phyloP scores from a whole-genome alignment of 352 stramenopile species.

The Globisporangium heterothallicum region DNA sequence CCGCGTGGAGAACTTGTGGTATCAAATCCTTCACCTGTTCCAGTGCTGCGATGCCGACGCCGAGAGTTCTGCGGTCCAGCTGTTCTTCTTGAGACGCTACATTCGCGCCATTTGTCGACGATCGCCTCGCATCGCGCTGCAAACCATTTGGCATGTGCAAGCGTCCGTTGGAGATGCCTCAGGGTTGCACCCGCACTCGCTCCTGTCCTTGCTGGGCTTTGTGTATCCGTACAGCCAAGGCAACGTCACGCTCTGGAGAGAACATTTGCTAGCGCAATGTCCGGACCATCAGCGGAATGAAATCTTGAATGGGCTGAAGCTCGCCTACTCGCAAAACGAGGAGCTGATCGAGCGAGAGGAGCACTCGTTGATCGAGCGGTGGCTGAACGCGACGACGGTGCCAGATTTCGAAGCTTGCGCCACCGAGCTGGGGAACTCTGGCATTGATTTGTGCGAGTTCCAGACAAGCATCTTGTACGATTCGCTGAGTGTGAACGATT shows the following conservation, averaged over 20 bases:
- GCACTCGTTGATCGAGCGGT: conserved; percentile 49
- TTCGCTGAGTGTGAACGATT: conserved; percentile 32
- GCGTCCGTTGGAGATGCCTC: conserved; percentile 50
- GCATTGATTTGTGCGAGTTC: conserved; percentile 59
- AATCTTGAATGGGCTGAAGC: conserved; percentile 36
- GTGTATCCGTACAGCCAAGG: conserved; percentile 37
- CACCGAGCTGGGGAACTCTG: conserved; percentile 32
- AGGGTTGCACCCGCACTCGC: conserved; percentile 51
- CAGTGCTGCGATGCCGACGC: conserved; percentile 62
- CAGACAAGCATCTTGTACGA: conserved; percentile 72
- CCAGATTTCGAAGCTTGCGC: conserved; percentile 49
- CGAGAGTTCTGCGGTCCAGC: conserved; percentile 35
- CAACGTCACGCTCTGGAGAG: conserved; percentile 38
- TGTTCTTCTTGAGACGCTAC: conserved; percentile 64
- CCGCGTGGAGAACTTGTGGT: conserved; percentile 72
- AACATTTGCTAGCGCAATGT: conserved; percentile 55
- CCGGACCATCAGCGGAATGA: conserved; percentile 45
- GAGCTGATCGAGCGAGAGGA: conserved; percentile 41
- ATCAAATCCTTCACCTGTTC: conserved; percentile 74
- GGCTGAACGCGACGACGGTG: conserved; percentile 48
- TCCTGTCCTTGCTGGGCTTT: conserved; percentile 56
- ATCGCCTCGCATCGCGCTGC: conserved; percentile 62
- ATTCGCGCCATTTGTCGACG: conserved; percentile 67
- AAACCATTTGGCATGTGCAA: conserved; percentile 80
- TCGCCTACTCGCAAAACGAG: conserved; percentile 29